A percentile compares a stretch with the other conserved stretches of the same genome.
These are phyloP conservation scores for Claviceps paspali DNA, from an alignment of 2,329 filamentous ascomycete species.

Conservation along the genomic window DNA sequence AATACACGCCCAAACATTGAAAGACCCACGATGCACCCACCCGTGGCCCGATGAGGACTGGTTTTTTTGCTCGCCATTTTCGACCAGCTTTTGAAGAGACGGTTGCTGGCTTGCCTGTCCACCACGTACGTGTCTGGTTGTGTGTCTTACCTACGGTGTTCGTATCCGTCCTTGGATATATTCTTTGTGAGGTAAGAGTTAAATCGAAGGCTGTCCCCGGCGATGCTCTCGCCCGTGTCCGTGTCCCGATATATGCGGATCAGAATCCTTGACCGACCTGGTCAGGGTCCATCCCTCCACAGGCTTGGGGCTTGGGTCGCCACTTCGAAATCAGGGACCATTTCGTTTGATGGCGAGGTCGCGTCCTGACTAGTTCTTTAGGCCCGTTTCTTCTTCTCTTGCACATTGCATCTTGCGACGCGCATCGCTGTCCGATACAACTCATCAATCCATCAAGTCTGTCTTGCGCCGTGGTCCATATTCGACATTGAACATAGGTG, in stretches of 20 bases:
- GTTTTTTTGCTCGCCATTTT: background rate
- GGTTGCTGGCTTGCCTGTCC: background rate
- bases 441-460: background rate
- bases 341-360: background rate
- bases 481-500: background rate
- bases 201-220: too few species aligned
- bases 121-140: too few species aligned
- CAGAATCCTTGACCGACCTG: conserved; percentile 9
- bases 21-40: conserved; percentile 2
- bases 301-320: conserved; percentile 1
- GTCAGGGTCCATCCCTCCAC: conserved; percentile 3
- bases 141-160: too few species aligned
- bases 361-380: background rate
- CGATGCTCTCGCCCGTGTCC: too few species aligned
- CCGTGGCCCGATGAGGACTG: background rate
- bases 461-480: background rate
- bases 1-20: too few species aligned
- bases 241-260: too few species aligned
- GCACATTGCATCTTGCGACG: background rate
- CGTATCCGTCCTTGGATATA: too few species aligned
- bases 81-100: background rate
- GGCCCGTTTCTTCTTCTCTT: background rate
- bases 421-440: background rate
- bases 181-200: too few species aligned
- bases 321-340: conserved; percentile 1